Evolutionary conservation across 2,329 filamentous ascomycete species (phyloP).

Genomic region (Aurifilum marmelostoma): DNA sequence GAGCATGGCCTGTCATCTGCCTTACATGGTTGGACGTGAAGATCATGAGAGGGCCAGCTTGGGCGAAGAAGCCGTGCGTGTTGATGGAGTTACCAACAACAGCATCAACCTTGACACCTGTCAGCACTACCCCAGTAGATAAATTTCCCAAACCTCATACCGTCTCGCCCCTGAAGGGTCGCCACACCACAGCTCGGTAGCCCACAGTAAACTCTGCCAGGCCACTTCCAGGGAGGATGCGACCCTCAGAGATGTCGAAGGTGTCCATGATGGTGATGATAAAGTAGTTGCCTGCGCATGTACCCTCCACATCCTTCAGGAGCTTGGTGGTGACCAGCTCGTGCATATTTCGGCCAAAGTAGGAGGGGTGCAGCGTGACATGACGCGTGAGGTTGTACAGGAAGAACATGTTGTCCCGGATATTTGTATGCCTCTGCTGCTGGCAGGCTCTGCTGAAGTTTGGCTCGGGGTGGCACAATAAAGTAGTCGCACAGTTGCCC

Average conservation of each 20-base stretch:
- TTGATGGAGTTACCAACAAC: constrained; percentile 85
- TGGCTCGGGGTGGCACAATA: constrained; percentile 7
- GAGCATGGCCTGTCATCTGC: constrained; percentile 29
- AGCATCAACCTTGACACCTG: constrained; percentile 74
- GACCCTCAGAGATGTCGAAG: constrained; percentile 90
- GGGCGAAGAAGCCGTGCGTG: constrained; percentile 86
- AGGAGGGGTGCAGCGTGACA: constrained; percentile 94
- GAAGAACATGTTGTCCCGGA: constrained; percentile 80
- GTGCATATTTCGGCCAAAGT: constrained; percentile 92
- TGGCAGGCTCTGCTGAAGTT: neutral
- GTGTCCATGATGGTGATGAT: constrained; percentile 98
- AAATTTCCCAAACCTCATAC: constrained; percentile 56
- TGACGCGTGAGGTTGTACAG: constrained; percentile 95
- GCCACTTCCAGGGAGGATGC: constrained; percentile 88
- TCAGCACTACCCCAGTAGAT: constrained; percentile 21
- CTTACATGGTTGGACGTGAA: constrained; percentile 84
- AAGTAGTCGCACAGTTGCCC: neutral
- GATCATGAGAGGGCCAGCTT: constrained; percentile 75
- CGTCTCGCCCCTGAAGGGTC: constrained; percentile 97
- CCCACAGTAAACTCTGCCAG: constrained; percentile 93
- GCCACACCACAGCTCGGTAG: constrained; percentile 96
- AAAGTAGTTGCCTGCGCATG: constrained; percentile 93
- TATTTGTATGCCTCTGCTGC: neutral
- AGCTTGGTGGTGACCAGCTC: constrained; percentile 89
- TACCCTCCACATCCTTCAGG: constrained; percentile 90